A percentile compares a stretch with the other conserved stretches of the same genome.
Evolutionary conservation across 2,329 filamentous ascomycete genomes (phyloP).

Genomic region (Trichoderma semiorbis): DNA sequence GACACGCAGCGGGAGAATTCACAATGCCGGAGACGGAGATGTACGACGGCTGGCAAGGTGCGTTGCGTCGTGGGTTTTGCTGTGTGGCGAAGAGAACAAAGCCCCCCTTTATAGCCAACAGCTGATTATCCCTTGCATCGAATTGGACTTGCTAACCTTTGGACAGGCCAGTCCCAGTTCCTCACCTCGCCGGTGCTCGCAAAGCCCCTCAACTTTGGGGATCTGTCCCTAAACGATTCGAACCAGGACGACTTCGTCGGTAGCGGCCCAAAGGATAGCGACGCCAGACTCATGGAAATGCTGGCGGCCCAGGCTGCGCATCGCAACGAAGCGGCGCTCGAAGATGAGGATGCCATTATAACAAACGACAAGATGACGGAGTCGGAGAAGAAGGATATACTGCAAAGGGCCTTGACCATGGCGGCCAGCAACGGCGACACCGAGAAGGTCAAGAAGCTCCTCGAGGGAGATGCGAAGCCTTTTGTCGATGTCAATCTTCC

Average conservation of each 20-base stretch:
- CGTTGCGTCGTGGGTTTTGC: slow-evolving; percentile 32
- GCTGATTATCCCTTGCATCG: not conserved
- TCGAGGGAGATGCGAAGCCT: slow-evolving; percentile 68
- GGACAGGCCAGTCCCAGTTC: slow-evolving; percentile 87
- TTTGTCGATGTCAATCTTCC: slow-evolving; percentile 82
- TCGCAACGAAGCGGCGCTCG: slow-evolving; percentile 66
- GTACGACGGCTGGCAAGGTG: slow-evolving; percentile 98
- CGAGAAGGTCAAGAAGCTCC: slow-evolving; percentile 70
- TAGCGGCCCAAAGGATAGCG: slow-evolving; percentile 66
- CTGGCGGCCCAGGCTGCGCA: slow-evolving; percentile 86
- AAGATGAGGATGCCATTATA: slow-evolving; percentile 77
- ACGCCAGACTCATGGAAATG: slow-evolving; percentile 91
- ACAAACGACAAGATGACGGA: slow-evolving; percentile 69
- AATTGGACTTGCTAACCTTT: slow-evolving; percentile 24
- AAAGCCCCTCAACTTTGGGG: slow-evolving; percentile 77
- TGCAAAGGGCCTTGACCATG: slow-evolving; percentile 90
- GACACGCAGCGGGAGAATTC: slow-evolving; percentile 58
- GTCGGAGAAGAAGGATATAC: slow-evolving; percentile 70
- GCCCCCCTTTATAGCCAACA: not conserved
- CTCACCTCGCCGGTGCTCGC: slow-evolving; percentile 81
- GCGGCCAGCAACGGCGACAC: slow-evolving; percentile 95
- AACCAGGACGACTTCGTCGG: slow-evolving; percentile 63
- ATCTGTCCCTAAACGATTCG: slow-evolving; percentile 76
- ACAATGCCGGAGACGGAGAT: slow-evolving; percentile 84
- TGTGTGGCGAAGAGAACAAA: not conserved